These are phyloP conservation scores for Escallonia herrerae DNA, from an alignment of 129 eudicot genomes.

Conservation along the genomic window DNA sequence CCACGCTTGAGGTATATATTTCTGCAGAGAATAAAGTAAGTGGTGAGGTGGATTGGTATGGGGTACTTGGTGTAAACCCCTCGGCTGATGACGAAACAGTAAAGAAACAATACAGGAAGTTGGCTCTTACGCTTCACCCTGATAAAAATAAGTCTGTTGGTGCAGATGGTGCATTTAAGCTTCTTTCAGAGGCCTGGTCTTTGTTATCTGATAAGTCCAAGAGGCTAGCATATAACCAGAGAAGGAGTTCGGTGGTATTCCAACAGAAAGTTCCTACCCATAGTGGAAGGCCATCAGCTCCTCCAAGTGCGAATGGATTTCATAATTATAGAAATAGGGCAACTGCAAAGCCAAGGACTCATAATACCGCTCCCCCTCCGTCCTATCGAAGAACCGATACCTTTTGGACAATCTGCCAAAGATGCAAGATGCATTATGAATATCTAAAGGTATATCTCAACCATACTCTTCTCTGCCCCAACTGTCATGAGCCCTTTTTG, in stretches of 20 bases:
- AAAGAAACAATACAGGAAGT: constrained; percentile 46
- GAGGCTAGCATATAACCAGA: constrained; percentile 59
- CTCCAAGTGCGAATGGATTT: constrained; percentile 41
- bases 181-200: constrained; percentile 67
- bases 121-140: constrained; percentile 67
- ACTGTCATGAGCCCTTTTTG: constrained; percentile 63
- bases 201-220: constrained; percentile 62
- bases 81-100: constrained; percentile 54
- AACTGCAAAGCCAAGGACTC: constrained; percentile 29
- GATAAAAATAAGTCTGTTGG: constrained; percentile 72
- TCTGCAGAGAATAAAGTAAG: constrained; percentile 59
- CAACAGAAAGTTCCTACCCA: constrained; percentile 38
- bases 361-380: constrained; percentile 25
- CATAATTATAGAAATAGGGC: constrained; percentile 26
- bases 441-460: constrained; percentile 65
- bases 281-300: constrained; percentile 34
- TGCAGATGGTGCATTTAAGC: constrained; percentile 79
- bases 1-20: constrained; percentile 46
- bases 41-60: constrained; percentile 83
- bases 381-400: constrained; percentile 47
- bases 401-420: constrained; percentile 83
- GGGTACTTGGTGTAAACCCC: constrained; percentile 58
- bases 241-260: constrained; percentile 35
- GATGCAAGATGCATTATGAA: constrained; percentile 92
- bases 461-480: constrained; percentile 69